These are phyloP conservation scores for Geoglossum cookeanum DNA, from an alignment of 2,329 filamentous ascomycete species.

Conservation along the genomic window DNA sequence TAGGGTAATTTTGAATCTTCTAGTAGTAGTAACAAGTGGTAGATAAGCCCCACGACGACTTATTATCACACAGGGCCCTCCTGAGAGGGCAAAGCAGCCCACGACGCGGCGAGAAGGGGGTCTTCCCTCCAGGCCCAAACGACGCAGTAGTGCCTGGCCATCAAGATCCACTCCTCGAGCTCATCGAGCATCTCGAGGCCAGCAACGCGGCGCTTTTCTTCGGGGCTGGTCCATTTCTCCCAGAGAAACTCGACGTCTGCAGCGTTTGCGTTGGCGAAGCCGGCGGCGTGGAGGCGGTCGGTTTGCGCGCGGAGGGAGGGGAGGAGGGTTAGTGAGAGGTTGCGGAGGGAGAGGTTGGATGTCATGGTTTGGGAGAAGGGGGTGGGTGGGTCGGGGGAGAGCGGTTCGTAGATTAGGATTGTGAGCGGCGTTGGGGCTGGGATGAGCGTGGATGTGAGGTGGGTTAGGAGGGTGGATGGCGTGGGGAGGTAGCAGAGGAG, in stretches of 20 bases:
- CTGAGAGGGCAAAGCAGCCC: too few species aligned
- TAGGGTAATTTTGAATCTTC: too few species aligned
- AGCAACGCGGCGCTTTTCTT: constrained; percentile 65
- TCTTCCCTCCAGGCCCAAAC: constrained; percentile 64
- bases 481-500: constrained; percentile 48
- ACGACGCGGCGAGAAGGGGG: too few species aligned
- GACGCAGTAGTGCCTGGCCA: constrained; percentile 78
- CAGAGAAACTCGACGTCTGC: constrained; percentile 52
- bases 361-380: constrained; percentile 87
- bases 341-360: constrained; percentile 63
- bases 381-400: constrained; percentile 55
- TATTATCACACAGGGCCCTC: too few species aligned
- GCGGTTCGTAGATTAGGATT: constrained; percentile 63
- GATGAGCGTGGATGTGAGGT: constrained; percentile 17
- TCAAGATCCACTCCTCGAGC: constrained; percentile 77
- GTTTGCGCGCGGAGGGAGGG: constrained; percentile 49
- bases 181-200: constrained; percentile 78
- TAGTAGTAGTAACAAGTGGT: too few species aligned
- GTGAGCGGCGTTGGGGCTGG: constrained; percentile 34
- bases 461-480: constrained; percentile 32
- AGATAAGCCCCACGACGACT: too few species aligned
- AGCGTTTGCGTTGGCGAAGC: constrained; percentile 41
- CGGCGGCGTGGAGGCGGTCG: constrained; percentile 42
- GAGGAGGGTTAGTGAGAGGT: constrained; percentile 71
- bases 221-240: constrained; percentile 48